Evolutionary conservation across 345 rosid species (phyloP).

Genomic region (Litchi chinensis): DNA sequence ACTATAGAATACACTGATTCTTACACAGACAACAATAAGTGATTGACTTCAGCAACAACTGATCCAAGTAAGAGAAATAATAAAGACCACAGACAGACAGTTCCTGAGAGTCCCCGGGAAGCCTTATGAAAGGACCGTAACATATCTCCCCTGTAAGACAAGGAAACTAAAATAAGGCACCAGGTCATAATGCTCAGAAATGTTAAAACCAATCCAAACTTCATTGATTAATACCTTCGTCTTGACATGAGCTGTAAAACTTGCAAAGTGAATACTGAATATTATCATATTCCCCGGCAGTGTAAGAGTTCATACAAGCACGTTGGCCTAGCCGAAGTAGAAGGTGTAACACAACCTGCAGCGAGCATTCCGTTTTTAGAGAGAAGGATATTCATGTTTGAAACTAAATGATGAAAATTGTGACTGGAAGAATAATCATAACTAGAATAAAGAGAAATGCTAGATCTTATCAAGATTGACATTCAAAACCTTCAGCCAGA

Average conservation of each 20-base stretch:
- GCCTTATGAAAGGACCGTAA: conserved; percentile 75
- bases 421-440: background rate
- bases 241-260: conserved; percentile 52
- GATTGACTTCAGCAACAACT: conserved; percentile 56
- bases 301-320: conserved; percentile 43
- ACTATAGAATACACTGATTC: conserved; percentile 24
- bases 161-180: conserved; percentile 13
- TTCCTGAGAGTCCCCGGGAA: conserved; percentile 67
- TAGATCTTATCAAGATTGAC: conserved; percentile 9
- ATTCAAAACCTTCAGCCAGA: conserved; percentile 1
- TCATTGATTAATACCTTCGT: conserved; percentile 47
- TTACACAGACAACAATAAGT: conserved; percentile 70
- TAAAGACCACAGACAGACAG: conserved; percentile 62
- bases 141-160: conserved; percentile 47
- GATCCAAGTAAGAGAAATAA: conserved; percentile 60
- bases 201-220: conserved; percentile 12
- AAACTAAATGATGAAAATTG: conserved; percentile 2
- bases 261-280: conserved; percentile 47
- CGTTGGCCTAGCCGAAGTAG: conserved; percentile 67
- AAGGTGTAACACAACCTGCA: conserved; percentile 69
- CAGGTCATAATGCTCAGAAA: background rate
- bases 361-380: conserved; percentile 18
- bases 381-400: conserved; percentile 3
- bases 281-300: conserved; percentile 52
- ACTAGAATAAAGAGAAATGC: background rate